phyloP scores from a whole-genome alignment of 139 green algal genomes.

The Coccomyxa sp. region DNA sequence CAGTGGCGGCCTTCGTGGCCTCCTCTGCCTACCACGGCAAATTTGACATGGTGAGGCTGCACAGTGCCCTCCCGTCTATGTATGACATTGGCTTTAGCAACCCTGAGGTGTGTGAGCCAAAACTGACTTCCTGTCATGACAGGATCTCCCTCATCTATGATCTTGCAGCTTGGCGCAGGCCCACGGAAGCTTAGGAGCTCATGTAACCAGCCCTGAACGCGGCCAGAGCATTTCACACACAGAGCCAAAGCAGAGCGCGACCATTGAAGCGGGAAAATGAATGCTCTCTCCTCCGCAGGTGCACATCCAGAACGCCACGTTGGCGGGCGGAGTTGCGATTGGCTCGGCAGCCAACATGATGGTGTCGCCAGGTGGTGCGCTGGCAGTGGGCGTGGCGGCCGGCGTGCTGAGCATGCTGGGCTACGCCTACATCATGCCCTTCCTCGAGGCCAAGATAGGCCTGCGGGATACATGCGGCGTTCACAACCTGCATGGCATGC shows the following conservation, averaged over 20 bases:
- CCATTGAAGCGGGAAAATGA: no score
- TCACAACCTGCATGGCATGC: conserved; percentile 63
- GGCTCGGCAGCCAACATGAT: conserved; percentile 46
- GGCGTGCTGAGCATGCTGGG: conserved; percentile 40
- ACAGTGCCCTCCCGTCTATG: no score
- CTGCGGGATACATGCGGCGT: conserved; percentile 68
- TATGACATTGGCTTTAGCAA: no score
- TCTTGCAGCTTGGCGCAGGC: no score
- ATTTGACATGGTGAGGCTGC: conserved; percentile 40
- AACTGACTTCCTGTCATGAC: no score
- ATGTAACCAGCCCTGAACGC: no score
- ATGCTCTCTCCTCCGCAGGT: conserved; percentile 15
- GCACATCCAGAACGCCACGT: conserved; percentile 51
- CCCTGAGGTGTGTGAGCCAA: no score
- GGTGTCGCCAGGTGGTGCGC: conserved; percentile 28
- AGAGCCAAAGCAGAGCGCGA: no score
- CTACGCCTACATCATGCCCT: conserved; percentile 37
- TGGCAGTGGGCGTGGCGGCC: conserved; percentile 41
- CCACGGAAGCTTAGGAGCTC: no score
- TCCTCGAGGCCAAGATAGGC: conserved; percentile 38
- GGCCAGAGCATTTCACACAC: no score
- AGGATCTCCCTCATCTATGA: neutral
- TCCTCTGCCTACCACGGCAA: conserved; percentile 24
- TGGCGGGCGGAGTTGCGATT: conserved; percentile 65
- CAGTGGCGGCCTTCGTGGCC: conserved; percentile 40